Base-by-base conservation (phyloP, 2,329 filamentous ascomycete genomes). In the Bisporella sp. region DNA sequence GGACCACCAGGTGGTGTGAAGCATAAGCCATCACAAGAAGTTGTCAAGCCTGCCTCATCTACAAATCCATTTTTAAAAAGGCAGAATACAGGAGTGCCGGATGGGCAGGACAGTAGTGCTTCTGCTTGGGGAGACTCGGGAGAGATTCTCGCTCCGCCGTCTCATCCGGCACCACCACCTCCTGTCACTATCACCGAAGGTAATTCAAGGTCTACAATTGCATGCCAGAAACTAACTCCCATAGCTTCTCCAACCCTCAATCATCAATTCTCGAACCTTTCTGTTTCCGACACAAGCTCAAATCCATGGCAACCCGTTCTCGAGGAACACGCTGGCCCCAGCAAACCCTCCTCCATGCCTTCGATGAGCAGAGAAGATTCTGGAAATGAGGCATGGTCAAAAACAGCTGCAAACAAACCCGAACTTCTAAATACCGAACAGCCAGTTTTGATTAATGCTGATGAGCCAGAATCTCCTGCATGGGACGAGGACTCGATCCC, bases 261-360 rank as follows among this genome's bases (percentile, higher is more conserved):
- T 4, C 47, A 59, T 31, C 49, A 64, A 49, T 56, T 65, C 31
- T 53, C 57, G 2, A 57, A 57, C 4, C 54, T 62, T 6, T 58
- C 61, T 2, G 44, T 64, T 7, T 54, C 53, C 12, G 58, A 61
- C 41, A 52, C 58, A 29, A 59, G 41, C 30, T 55, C 59, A 35
- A 66, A 66, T 54, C 63, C 64, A 39, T 66, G 63, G 64, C 60
- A 64, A 43, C 58, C 63, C 30, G 53, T 53, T 32, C 43, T 57
- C 12, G 49, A 59, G 32, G 51, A 54, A 13, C 56, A 60, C 46
- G n/a, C 54, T n/a, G 45, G 46, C 5, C 42, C 51, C 30, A 12
- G 21, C 8, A 46, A 54, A 40, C 37, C 48, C 21, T 50, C 53
- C 30, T 49, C 50, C 32, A 41, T 57, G 46, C 56, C 59, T 30